These are phyloP conservation scores for Dicorynia guianensis DNA, from an alignment of 306 rosid species.

Conservation along the genomic window DNA sequence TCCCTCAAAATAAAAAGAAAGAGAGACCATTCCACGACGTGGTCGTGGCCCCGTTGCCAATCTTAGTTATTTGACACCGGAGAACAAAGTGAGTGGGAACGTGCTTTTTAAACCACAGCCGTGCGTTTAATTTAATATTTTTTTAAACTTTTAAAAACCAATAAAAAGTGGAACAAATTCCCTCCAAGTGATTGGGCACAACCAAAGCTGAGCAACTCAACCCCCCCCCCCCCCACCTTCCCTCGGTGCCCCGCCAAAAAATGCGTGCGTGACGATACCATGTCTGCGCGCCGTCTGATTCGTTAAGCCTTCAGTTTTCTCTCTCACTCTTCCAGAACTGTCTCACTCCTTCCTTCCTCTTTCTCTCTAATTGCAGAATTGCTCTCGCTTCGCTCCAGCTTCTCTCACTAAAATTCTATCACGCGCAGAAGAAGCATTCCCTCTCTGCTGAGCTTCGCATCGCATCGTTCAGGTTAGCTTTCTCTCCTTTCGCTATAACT, in stretches of 20 bases:
- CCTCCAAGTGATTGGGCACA: slow-evolving; percentile 61
- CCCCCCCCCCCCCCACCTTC: background rate
- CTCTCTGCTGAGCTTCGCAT: background rate
- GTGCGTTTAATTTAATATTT: background rate
- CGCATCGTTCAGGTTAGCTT: slow-evolving; percentile 7
- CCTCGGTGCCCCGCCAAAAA: slow-evolving; percentile 42
- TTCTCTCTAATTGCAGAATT: background rate
- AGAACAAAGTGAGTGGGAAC: slow-evolving; percentile 7
- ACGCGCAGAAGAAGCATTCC: background rate
- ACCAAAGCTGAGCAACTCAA: background rate
- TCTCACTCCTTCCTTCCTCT: background rate
- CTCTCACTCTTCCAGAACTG: background rate
- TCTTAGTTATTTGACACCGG: no score
- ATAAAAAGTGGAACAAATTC: slow-evolving; percentile 47
- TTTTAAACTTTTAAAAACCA: background rate
- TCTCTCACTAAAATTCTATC: background rate
- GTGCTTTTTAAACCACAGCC: background rate
- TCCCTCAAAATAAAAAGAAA: no score
- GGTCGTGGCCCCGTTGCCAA: no score
- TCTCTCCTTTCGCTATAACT: background rate
- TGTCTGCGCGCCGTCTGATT: background rate
- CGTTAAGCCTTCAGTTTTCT: background rate
- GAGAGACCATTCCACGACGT: no score
- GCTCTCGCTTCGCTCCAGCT: background rate
- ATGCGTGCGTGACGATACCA: background rate